These are phyloP conservation scores for Solioccasus polychromus DNA, from an alignment of 768 basidiomycete species.

Conservation along the genomic window DNA sequence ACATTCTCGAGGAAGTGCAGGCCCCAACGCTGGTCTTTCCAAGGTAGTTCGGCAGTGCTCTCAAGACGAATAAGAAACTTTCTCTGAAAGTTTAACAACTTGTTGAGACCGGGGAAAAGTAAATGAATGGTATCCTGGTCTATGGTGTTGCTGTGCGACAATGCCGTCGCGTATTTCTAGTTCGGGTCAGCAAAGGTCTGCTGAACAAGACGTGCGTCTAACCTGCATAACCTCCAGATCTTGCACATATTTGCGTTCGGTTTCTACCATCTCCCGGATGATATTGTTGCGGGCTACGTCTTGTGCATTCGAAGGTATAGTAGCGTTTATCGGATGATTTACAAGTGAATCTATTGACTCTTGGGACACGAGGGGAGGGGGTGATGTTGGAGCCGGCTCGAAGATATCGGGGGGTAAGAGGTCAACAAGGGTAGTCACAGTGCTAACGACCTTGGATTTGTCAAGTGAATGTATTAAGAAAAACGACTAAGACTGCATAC, in stretches of 20 bases:
- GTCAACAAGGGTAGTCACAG: slow-evolving; percentile 82
- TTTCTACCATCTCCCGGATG: slow-evolving; percentile 87
- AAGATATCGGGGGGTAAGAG: slow-evolving; percentile 69
- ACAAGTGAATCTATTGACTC: slow-evolving; percentile 59
- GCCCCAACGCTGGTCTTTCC: slow-evolving; percentile 88
- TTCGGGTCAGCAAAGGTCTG: slow-evolving; percentile 12
- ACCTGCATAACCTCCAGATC: slow-evolving; percentile 97
- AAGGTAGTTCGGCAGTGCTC: slow-evolving; percentile 76
- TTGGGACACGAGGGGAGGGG: slow-evolving; percentile 51
- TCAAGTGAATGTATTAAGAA: neutral
- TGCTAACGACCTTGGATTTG: slow-evolving; percentile 71
- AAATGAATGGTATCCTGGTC: slow-evolving; percentile 95
- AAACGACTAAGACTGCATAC: slow-evolving; percentile 40
- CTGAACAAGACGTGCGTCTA: slow-evolving; percentile 25
- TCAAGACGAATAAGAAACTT: slow-evolving; percentile 90
- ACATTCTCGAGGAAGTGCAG: slow-evolving; percentile 80
- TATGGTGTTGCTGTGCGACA: slow-evolving; percentile 80
- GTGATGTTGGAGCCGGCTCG: slow-evolving; percentile 58
- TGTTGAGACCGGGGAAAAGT: slow-evolving; percentile 92
- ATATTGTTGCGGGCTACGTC: slow-evolving; percentile 74
- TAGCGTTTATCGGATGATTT: slow-evolving; percentile 38
- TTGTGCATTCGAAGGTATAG: slow-evolving; percentile 51
- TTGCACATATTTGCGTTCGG: slow-evolving; percentile 94
- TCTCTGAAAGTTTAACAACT: slow-evolving; percentile 94
- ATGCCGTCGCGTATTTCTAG: slow-evolving; percentile 85